Evolutionary conservation across 129 eudicot genomes (phyloP).

Genomic region (Tagetes patula): DNA sequence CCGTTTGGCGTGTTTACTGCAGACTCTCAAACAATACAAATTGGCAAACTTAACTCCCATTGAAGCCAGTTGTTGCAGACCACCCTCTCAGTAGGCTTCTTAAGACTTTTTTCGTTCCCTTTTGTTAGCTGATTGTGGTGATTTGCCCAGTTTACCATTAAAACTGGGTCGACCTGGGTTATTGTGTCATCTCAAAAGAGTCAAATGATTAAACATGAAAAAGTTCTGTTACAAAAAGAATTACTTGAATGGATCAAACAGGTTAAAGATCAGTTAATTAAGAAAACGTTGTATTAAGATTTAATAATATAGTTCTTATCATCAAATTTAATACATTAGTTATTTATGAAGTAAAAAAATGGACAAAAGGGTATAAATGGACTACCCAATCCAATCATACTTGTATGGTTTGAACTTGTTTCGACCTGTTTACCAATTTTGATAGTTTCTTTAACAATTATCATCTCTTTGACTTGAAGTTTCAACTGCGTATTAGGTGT

Average conservation of each 20-base stretch:
- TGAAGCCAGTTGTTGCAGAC: constrained; percentile 94
- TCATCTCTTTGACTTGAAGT: constrained; percentile 1
- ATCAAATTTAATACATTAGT: neutral
- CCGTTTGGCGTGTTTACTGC: constrained; percentile 32
- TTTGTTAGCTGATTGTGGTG: constrained; percentile 1
- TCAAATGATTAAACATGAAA: neutral
- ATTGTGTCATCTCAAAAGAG: neutral
- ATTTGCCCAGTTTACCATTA: neutral
- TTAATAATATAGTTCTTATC: neutral
- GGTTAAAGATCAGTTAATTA: neutral
- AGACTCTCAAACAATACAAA: constrained; percentile 70
- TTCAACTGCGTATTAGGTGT: constrained; percentile 49
- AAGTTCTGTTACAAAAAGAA: neutral
- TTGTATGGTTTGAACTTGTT: neutral
- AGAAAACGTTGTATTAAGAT: neutral
- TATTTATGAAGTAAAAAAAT: neutral
- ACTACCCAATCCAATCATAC: neutral
- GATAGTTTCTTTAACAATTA: constrained; percentile 5
- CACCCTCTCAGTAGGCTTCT: constrained; percentile 76
- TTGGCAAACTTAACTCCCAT: constrained; percentile 69
- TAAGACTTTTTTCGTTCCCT: neutral
- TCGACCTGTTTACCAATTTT: neutral
- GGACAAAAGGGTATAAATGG: constrained; percentile 8
- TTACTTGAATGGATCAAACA: constrained; percentile 3
- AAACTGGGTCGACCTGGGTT: neutral